phyloP scores from a whole-genome alignment of 805 yeast genomes.

The Hanseniaspora singularis region DNA sequence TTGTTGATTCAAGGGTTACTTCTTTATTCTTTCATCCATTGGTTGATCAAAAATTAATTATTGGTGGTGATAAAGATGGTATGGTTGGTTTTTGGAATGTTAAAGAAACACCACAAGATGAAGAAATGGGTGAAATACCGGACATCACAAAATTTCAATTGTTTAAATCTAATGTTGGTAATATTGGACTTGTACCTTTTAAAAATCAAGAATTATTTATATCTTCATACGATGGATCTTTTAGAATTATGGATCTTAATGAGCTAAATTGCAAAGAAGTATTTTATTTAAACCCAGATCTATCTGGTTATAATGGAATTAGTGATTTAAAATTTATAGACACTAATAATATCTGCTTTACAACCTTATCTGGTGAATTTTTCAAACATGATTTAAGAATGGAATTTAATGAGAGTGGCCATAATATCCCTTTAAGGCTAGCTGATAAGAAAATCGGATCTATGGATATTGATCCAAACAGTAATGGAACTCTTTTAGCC shows the following conservation, averaged over 20 bases:
- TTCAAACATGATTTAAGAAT: slow-evolving; percentile 60
- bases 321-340: slow-evolving; percentile 59
- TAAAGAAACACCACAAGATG: slow-evolving; percentile 17
- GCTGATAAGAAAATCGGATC: slow-evolving; percentile 92
- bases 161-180: slow-evolving; percentile 64
- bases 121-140: slow-evolving; percentile 30
- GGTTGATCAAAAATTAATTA: slow-evolving; percentile 40
- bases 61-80: slow-evolving; percentile 88
- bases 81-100: slow-evolving; percentile 82
- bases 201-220: slow-evolving; percentile 49
- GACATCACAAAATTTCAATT: slow-evolving; percentile 54
- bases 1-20: slow-evolving; percentile 60
- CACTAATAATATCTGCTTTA: slow-evolving; percentile 49
- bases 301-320: slow-evolving; percentile 49
- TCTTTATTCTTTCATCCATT: slow-evolving; percentile 70
- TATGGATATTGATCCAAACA: slow-evolving; percentile 62
- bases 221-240: slow-evolving; percentile 78
- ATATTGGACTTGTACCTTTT: slow-evolving; percentile 42
- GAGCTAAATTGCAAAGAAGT: slow-evolving; percentile 49
- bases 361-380: slow-evolving; percentile 73
- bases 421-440: slow-evolving; percentile 39
- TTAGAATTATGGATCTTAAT: slow-evolving; percentile 58
- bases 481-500: slow-evolving; percentile 48
- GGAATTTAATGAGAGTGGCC: slow-evolving; percentile 23
- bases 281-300: slow-evolving; percentile 44